These are phyloP conservation scores for Cordyceps cicadae DNA, from an alignment of 2,329 filamentous ascomycete species.

Conservation along the genomic window DNA sequence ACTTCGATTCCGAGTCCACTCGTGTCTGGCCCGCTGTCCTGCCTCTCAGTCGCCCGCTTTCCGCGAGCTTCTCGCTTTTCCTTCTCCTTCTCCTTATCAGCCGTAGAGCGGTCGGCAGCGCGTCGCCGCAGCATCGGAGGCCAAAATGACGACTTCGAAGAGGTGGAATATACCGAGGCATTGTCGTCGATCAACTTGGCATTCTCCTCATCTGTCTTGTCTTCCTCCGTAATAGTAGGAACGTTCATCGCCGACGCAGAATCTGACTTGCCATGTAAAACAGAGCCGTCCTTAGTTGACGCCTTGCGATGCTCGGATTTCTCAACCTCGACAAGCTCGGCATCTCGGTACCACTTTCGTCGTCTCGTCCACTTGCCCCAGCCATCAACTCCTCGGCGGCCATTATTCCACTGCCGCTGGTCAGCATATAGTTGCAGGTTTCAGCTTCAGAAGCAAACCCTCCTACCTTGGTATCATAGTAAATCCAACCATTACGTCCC, in stretches of 20 bases:
- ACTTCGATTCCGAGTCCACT: constrained; percentile 35
- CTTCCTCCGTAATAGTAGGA: constrained; percentile 18
- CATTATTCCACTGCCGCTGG: constrained; percentile 68
- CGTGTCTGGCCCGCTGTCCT: constrained; percentile 35
- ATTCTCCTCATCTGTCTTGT: constrained; percentile 19
- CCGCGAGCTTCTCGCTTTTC: constrained; percentile 20
- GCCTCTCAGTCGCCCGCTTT: constrained; percentile 30
- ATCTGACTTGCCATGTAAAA: constrained; percentile 19
- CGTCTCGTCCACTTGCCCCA: constrained; percentile 93
- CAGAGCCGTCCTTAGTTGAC: constrained; percentile 29
- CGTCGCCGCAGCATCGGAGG: constrained; percentile 33
- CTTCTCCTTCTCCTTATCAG: constrained; percentile 11
- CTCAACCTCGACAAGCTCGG: constrained; percentile 76
- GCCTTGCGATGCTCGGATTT: constrained; percentile 27
- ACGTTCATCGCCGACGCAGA: constrained; percentile 12
- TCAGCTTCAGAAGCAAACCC: constrained; percentile 66
- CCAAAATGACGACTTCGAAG: constrained; percentile 38
- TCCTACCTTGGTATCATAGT: constrained; percentile 89
- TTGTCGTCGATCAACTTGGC: constrained; percentile 32
- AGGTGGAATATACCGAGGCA: constrained; percentile 39
- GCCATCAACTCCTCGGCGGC: constrained; percentile 73
- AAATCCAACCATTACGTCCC: constrained; percentile 79
- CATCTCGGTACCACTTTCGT: constrained; percentile 93
- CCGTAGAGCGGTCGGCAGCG: constrained; percentile 27
- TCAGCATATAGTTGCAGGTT: constrained; percentile 35